These are phyloP conservation scores for Solanum chaucha DNA, from an alignment of 257 asterid genomes.

Conservation along the genomic window DNA sequence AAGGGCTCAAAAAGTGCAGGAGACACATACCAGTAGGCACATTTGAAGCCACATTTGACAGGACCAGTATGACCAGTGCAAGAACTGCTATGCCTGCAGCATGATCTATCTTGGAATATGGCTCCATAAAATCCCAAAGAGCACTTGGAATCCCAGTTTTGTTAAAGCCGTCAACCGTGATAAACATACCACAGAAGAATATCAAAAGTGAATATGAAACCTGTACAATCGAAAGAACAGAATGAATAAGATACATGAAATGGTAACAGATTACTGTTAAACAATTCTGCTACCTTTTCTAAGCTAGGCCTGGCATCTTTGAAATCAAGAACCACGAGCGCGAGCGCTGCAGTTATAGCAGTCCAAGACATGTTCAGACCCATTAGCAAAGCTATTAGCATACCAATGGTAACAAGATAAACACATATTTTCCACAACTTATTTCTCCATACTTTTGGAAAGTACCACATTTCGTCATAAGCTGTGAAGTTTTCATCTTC, in stretches of 20 bases:
- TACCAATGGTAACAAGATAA: slow-evolving; percentile 70
- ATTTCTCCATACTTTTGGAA: slow-evolving; percentile 39
- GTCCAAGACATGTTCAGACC: slow-evolving; percentile 96
- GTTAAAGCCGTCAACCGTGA: slow-evolving; percentile 76
- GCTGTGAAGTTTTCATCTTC: background rate
- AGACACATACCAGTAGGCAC: slow-evolving; percentile 73
- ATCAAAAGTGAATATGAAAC: slow-evolving; percentile 91
- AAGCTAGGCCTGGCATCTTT: slow-evolving; percentile 75
- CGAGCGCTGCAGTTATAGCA: slow-evolving; percentile 87
- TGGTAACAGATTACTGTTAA: background rate
- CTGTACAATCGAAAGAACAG: slow-evolving; percentile 24
- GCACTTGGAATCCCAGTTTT: slow-evolving; percentile 78
- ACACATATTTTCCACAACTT: slow-evolving; percentile 57
- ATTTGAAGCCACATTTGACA: slow-evolving; percentile 87
- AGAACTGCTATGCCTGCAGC: slow-evolving; percentile 48
- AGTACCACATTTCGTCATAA: slow-evolving; percentile 24
- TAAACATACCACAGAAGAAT: slow-evolving; percentile 95
- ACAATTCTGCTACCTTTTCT: slow-evolving; percentile 45
- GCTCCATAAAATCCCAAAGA: slow-evolving; percentile 85
- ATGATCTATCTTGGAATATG: slow-evolving; percentile 59
- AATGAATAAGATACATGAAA: background rate
- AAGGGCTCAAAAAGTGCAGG: background rate
- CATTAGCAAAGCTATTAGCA: slow-evolving; percentile 52
- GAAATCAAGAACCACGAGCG: slow-evolving; percentile 79
- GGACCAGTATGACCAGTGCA: slow-evolving; percentile 57